Evolutionary conservation across 495 filamentous ascomycete species (phyloP), one percentile per base, ranked within the genome.

Genomic region (Penicillium chermesinum): DNA sequence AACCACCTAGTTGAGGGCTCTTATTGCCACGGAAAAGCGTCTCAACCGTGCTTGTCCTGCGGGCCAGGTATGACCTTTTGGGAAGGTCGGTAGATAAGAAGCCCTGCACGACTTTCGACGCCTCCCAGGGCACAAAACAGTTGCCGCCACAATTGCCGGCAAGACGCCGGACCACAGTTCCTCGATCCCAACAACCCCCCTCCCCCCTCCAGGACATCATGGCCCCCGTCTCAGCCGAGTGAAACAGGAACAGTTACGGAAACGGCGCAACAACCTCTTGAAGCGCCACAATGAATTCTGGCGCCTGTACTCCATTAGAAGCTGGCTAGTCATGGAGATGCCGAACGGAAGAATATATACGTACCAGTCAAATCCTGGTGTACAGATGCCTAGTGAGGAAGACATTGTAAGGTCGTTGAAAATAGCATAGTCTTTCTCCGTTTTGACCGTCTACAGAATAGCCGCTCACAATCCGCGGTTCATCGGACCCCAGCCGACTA

Each of bases 401-500:
- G 35, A 47, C 2, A 47, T 47, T 12, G 44, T 47, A 39, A 47
- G 44, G 14, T 4, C 21, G 14, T 37, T 30, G 25, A 4, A 30
- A 30, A 30, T 4, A 30, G 25, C 5, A 10, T 10, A 30, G 25
- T 10, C 2, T 17, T 19, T 8, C 37, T 39, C 17, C 1, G 1
- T 39, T 17, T 39, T 20, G 15, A 39, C 15, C 8, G 7, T 39
- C 2, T 34, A 44, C 13, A 44, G 41, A 19, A 16, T 6, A 14
- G 32, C 14, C n/a, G 15, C 34, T 25, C 41, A n/a, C 25, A 44
- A 1, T 15, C 41, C 34, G 8, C 25, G n/a, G 41, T 34, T 8
- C 25, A 44, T 19, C 76, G 33, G 0, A 75, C 76, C 3, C 65
- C 72, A 2, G 71, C 19, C n/a, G 60, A 64, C 54, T 76, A 73